These are phyloP conservation scores for Citrullus mucosospermus DNA, from an alignment of 306 rosid species.

Conservation along the genomic window DNA sequence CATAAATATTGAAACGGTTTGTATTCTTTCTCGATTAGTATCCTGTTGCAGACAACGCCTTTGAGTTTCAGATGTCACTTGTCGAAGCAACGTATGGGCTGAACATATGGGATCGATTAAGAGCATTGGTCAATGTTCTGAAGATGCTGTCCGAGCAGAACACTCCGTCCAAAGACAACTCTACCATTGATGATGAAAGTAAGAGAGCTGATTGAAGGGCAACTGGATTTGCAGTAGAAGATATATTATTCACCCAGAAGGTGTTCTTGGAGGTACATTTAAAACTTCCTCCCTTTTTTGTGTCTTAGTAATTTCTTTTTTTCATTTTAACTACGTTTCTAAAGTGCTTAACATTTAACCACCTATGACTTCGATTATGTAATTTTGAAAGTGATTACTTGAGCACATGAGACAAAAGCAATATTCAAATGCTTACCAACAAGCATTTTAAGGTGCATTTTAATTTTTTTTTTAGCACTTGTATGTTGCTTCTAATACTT, in stretches of 20 bases:
- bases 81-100: slow-evolving; percentile 75
- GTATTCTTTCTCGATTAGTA: slow-evolving; percentile 27
- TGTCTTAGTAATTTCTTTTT: not conserved
- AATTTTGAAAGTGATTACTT: not conserved
- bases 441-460: not conserved
- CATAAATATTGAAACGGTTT: not conserved
- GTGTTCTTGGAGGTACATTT: not conserved
- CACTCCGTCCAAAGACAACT: slow-evolving; percentile 17
- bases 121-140: slow-evolving; percentile 62
- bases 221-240: not conserved
- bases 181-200: not conserved
- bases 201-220: not conserved
- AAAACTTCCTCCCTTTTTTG: not conserved
- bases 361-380: not conserved
- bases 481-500: not conserved
- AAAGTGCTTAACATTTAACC: not conserved
- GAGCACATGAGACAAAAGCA: not conserved
- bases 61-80: slow-evolving; percentile 74
- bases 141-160: slow-evolving; percentile 58
- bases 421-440: not conserved
- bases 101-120: slow-evolving; percentile 77
- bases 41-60: slow-evolving; percentile 74
- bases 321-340: not conserved
- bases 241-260: not conserved
- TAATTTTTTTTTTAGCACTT: not conserved